Evolutionary conservation across 2,329 filamentous ascomycete genomes (phyloP), one percentile per base, ranked within the genome.

Genomic region (Atkinsonella texensis): DNA sequence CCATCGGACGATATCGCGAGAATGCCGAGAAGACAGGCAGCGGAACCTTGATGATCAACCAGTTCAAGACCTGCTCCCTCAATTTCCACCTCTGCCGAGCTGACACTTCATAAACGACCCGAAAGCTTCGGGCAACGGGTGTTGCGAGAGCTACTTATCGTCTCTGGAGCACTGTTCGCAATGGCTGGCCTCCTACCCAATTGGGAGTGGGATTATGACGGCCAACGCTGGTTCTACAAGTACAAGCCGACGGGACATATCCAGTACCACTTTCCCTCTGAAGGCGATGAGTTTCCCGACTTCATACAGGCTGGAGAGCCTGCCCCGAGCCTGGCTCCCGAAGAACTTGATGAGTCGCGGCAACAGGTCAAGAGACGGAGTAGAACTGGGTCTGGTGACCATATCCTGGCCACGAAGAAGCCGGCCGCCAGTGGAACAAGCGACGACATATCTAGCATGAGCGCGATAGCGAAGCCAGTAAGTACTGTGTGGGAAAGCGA

Each of bases 141-240:
- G 13, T 11, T n/a, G 18, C 41, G 10, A 3, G 18, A 43, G 18
- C 18, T 12, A 10, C 41, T 20, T 23, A 28, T 28, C 41, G 41
- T 20, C 12, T 20, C 41, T 11, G 9, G 18, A 12, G 17, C n/a
- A 18, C 41, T 9, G 13, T 31, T 35, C 3, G 13, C 47, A 35
- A 67, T 66, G 63, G 50, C 60, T 18, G 66, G 62, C 47, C 72
- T 81, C 33, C 76, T 76, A 2, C 66, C 70, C 8, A 74, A 74
- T 51, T 81, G 78, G 78, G 75, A 79, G 52, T 71, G 66, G 59
- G 78, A 80, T 61, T 80, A 80, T 57, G 77, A 81, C 56, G 77
- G 77, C 50, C 58, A 56, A 18, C 72, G 78, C 28, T 81, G 78
- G 78, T 74, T 80, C 63, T 81, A 77, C 61, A 71, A 70, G 49